A percentile compares a stretch with the other conserved stretches of the same genome.
Conservation (phyloP, 2,329 filamentous ascomycete genomes). For the Stagonosporopsis vannaccii region DNA sequence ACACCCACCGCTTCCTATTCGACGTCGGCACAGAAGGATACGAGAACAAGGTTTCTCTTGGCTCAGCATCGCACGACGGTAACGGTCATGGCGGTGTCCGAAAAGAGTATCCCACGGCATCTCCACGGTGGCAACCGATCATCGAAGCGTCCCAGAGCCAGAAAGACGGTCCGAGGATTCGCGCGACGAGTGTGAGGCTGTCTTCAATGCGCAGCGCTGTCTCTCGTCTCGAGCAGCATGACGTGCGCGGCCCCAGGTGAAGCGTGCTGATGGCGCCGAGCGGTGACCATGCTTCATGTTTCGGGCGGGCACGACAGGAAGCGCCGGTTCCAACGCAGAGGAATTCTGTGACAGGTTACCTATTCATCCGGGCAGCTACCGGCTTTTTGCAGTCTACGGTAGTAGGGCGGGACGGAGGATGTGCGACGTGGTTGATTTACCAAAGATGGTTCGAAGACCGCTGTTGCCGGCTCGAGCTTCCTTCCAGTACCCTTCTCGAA, state of each 20-base stretch:
- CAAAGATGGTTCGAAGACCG: conserved; percentile 6
- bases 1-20: conserved; percentile 32
- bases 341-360: conserved; percentile 12
- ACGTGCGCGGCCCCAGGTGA: conserved; percentile 11
- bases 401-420: conserved; percentile 7
- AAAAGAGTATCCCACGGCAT: conserved; percentile 9
- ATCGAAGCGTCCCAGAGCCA: conserved; percentile 13
- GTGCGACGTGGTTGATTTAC: conserved; percentile 20
- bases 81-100: conserved; percentile 17
- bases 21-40: conserved; percentile 22
- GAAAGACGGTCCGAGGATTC: conserved; percentile 27
- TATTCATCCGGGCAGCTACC: conserved; percentile 10
- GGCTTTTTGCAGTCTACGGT: conserved; percentile 13
- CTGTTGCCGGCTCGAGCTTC: conserved; percentile 37
- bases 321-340: conserved; percentile 16
- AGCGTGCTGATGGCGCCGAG: conserved; percentile 20
- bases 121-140: conserved; percentile 1
- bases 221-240: conserved; percentile 16
- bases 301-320: conserved; percentile 24
- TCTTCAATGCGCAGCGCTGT: conserved; percentile 15
- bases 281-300: conserved; percentile 10
- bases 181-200: conserved; percentile 27
- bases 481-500: conserved; percentile 39
- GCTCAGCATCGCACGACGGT: conserved; percentile 29
- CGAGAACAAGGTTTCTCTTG: conserved; percentile 27